Conservation (phyloP, 1,284 basidiomycete species). For the Macrocystidia cucumis region DNA sequence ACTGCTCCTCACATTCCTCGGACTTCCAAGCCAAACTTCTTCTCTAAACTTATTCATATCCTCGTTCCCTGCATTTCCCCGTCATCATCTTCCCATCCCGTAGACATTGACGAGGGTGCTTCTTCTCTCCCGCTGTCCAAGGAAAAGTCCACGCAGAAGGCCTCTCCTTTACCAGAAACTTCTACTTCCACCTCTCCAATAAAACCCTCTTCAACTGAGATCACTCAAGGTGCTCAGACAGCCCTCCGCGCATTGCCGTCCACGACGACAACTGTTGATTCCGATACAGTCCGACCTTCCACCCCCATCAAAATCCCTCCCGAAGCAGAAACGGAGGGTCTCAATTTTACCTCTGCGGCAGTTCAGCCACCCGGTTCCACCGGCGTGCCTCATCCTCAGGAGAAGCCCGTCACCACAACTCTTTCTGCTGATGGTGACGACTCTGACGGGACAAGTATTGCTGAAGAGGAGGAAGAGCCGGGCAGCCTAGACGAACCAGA, state of each 20-base stretch:
- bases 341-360: slow-evolving; percentile 47
- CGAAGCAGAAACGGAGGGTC: slow-evolving; percentile 45
- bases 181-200: neutral
- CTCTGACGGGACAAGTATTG: slow-evolving; percentile 37
- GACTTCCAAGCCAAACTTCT: slow-evolving; percentile 22
- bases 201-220: neutral
- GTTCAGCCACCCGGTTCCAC: slow-evolving; percentile 52
- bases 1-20: slow-evolving; percentile 5
- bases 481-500: slow-evolving; percentile 32
- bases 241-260: slow-evolving; percentile 2
- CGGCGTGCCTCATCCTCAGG: slow-evolving; percentile 26
- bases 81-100: slow-evolving; percentile 21
- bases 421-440: slow-evolving; percentile 31
- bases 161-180: neutral
- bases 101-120: slow-evolving; percentile 21
- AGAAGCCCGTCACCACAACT: slow-evolving; percentile 21
- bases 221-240: neutral
- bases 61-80: slow-evolving; percentile 30
- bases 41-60: slow-evolving; percentile 25
- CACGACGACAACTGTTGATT: slow-evolving; percentile 16
- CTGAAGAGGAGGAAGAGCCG: slow-evolving; percentile 37
- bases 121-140: slow-evolving; percentile 1
- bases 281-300: slow-evolving; percentile 42
- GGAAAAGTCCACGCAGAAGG: neutral
- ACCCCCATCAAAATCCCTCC: slow-evolving; percentile 44